Conservation (phyloP, 2,329 filamentous ascomycete genomes). For the Pseudogymnoascus sp. region DNA sequence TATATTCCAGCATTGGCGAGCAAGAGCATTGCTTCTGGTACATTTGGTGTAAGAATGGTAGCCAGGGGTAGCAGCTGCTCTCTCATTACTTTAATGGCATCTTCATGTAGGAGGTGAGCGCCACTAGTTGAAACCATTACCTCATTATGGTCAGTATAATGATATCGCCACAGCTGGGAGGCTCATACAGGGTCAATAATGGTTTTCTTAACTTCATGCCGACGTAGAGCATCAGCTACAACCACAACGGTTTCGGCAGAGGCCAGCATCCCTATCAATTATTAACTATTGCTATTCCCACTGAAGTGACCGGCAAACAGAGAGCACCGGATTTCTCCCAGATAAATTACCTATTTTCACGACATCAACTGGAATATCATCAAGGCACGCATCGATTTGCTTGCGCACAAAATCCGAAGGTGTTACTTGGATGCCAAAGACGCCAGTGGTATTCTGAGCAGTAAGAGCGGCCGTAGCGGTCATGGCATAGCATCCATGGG, state of each 20-base stretch:
- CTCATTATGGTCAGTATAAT: constrained; percentile 36
- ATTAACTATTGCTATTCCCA: background rate
- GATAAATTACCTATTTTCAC: constrained; percentile 73
- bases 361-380: constrained; percentile 80
- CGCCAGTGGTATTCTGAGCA: constrained; percentile 87
- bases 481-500: constrained; percentile 91
- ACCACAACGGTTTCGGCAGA: constrained; percentile 61
- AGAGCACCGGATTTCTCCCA: background rate
- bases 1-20: constrained; percentile 44
- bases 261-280: constrained; percentile 66
- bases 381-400: constrained; percentile 77
- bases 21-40: constrained; percentile 64
- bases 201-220: constrained; percentile 48
- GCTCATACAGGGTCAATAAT: constrained; percentile 67
- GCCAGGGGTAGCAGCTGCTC: constrained; percentile 55
- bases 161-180: background rate
- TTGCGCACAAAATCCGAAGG: constrained; percentile 72
- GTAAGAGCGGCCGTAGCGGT: constrained; percentile 92
- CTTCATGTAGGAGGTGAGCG: constrained; percentile 55
- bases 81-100: constrained; percentile 55
- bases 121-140: constrained; percentile 91
- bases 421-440: constrained; percentile 70
- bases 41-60: constrained; percentile 67
- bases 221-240: constrained; percentile 55
- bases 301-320: background rate